Evolutionary conservation across 2,329 filamentous ascomycete genomes (phyloP).

Genomic region (Ophiostoma tasmaniense): DNA sequence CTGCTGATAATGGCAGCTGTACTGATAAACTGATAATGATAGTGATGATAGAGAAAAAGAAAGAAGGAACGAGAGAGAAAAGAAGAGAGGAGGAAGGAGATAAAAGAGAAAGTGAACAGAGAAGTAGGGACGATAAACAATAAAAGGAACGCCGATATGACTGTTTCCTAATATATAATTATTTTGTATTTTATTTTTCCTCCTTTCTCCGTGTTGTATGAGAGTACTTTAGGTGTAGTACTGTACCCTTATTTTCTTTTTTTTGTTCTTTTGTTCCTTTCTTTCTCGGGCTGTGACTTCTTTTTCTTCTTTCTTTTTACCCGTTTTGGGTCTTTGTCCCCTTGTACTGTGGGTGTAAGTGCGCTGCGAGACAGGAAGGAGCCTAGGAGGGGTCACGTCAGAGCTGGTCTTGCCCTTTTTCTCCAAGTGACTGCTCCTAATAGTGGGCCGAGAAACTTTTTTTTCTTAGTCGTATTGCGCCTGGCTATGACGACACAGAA

Average conservation of each 20-base stretch:
- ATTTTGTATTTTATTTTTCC: not conserved
- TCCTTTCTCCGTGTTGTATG: not conserved
- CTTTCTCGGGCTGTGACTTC: not conserved
- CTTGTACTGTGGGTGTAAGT: conserved; percentile 2
- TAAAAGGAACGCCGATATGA: not conserved
- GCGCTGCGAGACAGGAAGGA: not conserved
- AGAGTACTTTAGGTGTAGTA: not conserved
- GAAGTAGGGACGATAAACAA: not conserved
- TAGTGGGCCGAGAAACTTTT: conserved; percentile 9
- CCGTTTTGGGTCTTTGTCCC: conserved; percentile 2
- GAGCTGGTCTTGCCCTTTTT: not conserved
- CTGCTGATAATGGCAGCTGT: not conserved
- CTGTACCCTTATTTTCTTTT: not conserved
- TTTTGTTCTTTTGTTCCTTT: not conserved
- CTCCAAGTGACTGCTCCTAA: not conserved
- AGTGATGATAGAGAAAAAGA: not conserved
- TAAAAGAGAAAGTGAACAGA: conserved; percentile 1
- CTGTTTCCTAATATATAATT: not conserved
- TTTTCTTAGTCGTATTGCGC: not conserved
- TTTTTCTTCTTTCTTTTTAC: not conserved
- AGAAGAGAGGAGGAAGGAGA: not conserved
- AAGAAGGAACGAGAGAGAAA: not conserved
- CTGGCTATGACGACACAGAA: conserved; percentile 15
- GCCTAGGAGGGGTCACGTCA: conserved; percentile 4
- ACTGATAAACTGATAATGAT: not conserved